Evolutionary conservation across 495 filamentous ascomycete species (phyloP).

Genomic region (Aspergillus cavernicola): DNA sequence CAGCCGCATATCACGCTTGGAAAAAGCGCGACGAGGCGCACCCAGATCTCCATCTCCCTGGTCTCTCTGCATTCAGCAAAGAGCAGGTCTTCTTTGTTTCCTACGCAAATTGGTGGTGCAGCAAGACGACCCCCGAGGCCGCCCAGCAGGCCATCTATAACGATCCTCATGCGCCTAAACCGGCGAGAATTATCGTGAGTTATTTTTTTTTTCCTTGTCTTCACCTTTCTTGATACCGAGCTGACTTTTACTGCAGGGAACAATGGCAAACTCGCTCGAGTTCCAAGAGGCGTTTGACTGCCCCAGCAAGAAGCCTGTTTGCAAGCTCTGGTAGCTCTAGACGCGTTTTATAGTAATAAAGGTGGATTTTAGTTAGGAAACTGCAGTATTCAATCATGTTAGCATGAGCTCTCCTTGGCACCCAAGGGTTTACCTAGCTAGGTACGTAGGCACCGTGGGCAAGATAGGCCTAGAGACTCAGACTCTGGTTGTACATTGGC

Average conservation of each 20-base stretch:
- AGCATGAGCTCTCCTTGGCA: too few relatives aligned
- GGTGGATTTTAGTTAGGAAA: too few relatives aligned
- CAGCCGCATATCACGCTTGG: conserved; percentile 65
- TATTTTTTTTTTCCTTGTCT: not conserved
- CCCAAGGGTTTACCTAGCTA: too few relatives aligned
- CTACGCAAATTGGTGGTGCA: conserved; percentile 67
- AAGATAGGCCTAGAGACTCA: too few relatives aligned
- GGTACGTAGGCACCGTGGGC: too few relatives aligned
- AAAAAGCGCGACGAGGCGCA: conserved; percentile 49
- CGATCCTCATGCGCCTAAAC: conserved; percentile 62
- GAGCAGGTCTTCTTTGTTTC: conserved; percentile 72
- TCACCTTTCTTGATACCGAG: not conserved
- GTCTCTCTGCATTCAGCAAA: conserved; percentile 60
- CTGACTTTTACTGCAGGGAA: conserved; percentile 40
- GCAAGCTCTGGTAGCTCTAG: conserved; percentile 63
- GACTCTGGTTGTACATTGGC: too few relatives aligned
- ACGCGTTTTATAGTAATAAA: too few relatives aligned
- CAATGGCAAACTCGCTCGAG: conserved; percentile 62
- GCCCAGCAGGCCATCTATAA: conserved; percentile 54
- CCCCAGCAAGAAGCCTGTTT: conserved; percentile 58
- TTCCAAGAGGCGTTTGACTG: conserved; percentile 68
- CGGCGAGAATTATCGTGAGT: conserved; percentile 55
- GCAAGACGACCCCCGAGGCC: conserved; percentile 55
- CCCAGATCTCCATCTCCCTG: conserved; percentile 59
- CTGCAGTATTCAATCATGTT: too few relatives aligned